Conservation (phyloP, 169 alveolate species). For the Cryptosporidium baileyi region DNA sequence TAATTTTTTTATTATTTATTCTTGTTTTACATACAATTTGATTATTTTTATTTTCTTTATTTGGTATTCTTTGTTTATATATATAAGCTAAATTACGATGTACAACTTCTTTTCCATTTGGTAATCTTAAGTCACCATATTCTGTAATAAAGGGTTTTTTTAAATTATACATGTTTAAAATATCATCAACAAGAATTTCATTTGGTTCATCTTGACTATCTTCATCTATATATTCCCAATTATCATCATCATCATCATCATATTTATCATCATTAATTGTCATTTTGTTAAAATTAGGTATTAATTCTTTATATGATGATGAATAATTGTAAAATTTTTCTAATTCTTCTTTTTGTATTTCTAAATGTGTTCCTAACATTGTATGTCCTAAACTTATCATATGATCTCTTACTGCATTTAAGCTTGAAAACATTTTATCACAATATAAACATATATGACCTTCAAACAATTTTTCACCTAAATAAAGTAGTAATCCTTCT, state of each 20-base stretch:
- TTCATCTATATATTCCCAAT: constrained; percentile 78
- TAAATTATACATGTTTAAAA: constrained; percentile 57
- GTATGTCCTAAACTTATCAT: constrained; percentile 78
- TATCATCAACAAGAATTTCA: constrained; percentile 16
- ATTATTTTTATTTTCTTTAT: background rate
- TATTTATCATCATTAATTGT: background rate
- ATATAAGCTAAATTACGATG: constrained; percentile 82
- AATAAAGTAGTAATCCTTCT: constrained; percentile 73
- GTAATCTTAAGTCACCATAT: constrained; percentile 81
- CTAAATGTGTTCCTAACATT: constrained; percentile 60
- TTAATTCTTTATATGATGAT: constrained; percentile 38
- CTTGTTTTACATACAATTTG: background rate
- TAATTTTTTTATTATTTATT: background rate
- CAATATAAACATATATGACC: constrained; percentile 77
- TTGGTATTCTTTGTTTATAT: constrained; percentile 77
- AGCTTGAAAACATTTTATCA: constrained; percentile 70
- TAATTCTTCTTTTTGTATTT: constrained; percentile 47
- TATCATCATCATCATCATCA: constrained; percentile 73
- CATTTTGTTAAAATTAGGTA: constrained; percentile 27
- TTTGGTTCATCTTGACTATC: constrained; percentile 8
- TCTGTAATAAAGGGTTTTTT: constrained; percentile 75
- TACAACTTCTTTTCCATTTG: constrained; percentile 86
- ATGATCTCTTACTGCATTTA: constrained; percentile 78
- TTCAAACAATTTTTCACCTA: constrained; percentile 75
- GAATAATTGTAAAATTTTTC: constrained; percentile 37